Evolutionary conservation across 805 yeast species (phyloP), one percentile per base, ranked within the genome.

Genomic region (Cyberlindnera mrakii): DNA sequence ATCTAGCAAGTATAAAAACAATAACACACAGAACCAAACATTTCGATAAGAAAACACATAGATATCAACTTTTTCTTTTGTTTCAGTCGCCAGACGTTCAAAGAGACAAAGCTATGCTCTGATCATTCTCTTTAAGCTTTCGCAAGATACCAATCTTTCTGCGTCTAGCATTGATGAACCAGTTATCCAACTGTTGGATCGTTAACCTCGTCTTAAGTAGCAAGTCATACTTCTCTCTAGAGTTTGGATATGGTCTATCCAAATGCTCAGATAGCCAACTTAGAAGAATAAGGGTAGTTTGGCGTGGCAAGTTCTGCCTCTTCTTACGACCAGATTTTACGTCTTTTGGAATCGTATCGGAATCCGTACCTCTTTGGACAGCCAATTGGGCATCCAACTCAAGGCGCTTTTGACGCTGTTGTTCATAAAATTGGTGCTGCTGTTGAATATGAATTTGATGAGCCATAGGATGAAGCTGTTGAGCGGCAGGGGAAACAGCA

Each of bases 81-180:
- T 23, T 3, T 23, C 27, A 23, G 6, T 9, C 9, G 9, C 11
- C 27, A 23, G 27, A 9, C 27, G 9, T 23, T 37, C 16, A 57
- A 38, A 57, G 50, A 32, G 56, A 54, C 46, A 57, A 35, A 15
- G 61, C 49, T 25, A 57, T 50, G 13, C 52, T 54, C 33, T 57
- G 58, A 30, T 55, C 55, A n/a, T 43, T 55, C 41, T 55, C 55
- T 37, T 57, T 57, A 8, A 57, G 30, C n/a, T 49, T 54, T 41
- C 50, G 54, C 29, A 57, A 30, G 30, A 53, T 50, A 17, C 40
- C 48, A 17, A 86, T 75, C 57, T 83, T 81, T 48, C 96, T 68
- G 53, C 95, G 71, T 53, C 96, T 75, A 3, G 93, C 95, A 58
- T 86, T 86, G 59, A 86, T 86, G 55, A 86, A 86, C 96, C 96